These are phyloP conservation scores for Dactylella cylindrospora DNA, from an alignment of 2,329 filamentous ascomycete species.

Conservation along the genomic window DNA sequence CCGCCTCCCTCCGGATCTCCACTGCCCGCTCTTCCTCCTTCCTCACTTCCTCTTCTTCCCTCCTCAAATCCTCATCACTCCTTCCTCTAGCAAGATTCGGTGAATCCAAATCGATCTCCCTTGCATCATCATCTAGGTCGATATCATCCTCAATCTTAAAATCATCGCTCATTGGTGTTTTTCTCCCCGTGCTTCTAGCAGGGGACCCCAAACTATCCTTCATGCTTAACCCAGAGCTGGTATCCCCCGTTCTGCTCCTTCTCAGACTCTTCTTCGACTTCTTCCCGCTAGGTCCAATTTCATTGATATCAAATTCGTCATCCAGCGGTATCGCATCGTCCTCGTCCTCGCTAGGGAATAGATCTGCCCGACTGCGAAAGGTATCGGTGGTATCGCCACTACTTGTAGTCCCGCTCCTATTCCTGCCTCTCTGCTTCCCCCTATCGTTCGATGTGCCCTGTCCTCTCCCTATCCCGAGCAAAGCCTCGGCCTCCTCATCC, in stretches of 20 bases:
- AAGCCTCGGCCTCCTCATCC: conserved; percentile 56
- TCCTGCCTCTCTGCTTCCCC: conserved; percentile 49
- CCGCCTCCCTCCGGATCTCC: conserved; percentile 59
- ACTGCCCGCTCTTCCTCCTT: conserved; percentile 61
- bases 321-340: conserved; percentile 68
- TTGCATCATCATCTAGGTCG: conserved; percentile 47
- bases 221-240: conserved; percentile 54
- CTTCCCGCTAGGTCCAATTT: conserved; percentile 57
- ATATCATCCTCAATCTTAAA: conserved; percentile 37
- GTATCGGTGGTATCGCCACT: conserved; percentile 64
- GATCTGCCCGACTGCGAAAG: conserved; percentile 65
- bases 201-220: conserved; percentile 43
- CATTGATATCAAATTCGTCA: conserved; percentile 66
- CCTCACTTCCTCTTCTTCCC: conserved; percentile 60
- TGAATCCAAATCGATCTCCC: conserved; percentile 23
- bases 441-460: conserved; percentile 1
- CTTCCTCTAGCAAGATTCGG: conserved; percentile 49
- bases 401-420: conserved; percentile 61
- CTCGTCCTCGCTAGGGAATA: conserved; percentile 68
- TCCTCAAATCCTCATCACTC: conserved; percentile 60
- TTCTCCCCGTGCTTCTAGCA: conserved; percentile 17
- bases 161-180: conserved; percentile 21
- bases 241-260: conserved; percentile 56
- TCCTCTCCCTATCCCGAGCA: conserved; percentile 57
- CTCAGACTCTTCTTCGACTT: conserved; percentile 52